Base-by-base conservation (phyloP, 176 grass and related monocot species). In the Miscanthus lutarioriparius region DNA sequence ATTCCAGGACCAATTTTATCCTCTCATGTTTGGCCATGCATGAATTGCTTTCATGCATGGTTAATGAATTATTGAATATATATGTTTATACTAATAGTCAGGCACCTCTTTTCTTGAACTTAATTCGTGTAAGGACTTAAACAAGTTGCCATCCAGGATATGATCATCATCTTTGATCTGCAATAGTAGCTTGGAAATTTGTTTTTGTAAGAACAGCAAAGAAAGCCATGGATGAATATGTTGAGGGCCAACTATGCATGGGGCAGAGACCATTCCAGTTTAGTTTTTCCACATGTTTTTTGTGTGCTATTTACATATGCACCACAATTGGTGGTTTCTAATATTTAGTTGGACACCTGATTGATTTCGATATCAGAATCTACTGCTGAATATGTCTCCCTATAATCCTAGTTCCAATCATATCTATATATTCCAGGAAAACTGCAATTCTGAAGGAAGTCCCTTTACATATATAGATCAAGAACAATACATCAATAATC, bases 101-200 rank as follows among this genome's bases (percentile, higher is more conserved):
- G 12, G 4, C 75, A 89, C 83, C 75, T 89, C 74, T 25, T 80
- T 59, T 59, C 75, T 80, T 45, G 64, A 59, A 65, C 45, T 83
- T 86, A 84, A 66, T 75, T 65, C 35, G 23, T 75, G 68, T 56
- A 61, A 83, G 75, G 44, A 80, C 80, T 70, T 89, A 36, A 70
- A 76, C 76, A 86, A 80, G 14, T 80, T 69, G 1, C 35, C 59
- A 72, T 83, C 81, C 0, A 8, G 37, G 54, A 67, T 64, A 6
- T 20, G 22, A 41, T 48, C 30, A 56, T 65, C 69, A 51, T 84
- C 25, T 89, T 79, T 72, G 2, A 68, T 81, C 80, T 89, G 66
- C 28, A 77, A 59, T 13, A 58, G 32, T 28, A 71, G 43, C 37
- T 47, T 68, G 13, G 36, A 76, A 48, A 30, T 62, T 48, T 45